Evolutionary conservation across 306 rosid genomes (phyloP).

Genomic region (Medicago lupulina): DNA sequence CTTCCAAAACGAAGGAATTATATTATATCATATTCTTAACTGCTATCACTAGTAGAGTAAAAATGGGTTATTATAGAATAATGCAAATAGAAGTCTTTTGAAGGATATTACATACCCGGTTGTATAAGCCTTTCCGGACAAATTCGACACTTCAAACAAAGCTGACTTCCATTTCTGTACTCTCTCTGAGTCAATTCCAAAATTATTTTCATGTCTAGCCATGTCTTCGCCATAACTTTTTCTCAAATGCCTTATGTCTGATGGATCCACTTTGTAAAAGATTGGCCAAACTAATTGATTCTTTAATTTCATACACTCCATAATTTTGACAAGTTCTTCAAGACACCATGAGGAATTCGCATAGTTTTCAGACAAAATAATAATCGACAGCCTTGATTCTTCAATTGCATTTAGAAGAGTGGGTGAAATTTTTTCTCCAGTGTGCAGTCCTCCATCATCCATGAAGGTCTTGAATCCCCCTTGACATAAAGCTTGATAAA

Average conservation of each 20-base stretch:
- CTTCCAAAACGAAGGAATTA: no score
- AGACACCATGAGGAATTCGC: conserved; percentile 33
- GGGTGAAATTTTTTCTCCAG: conserved; percentile 24
- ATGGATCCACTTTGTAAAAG: conserved; percentile 37
- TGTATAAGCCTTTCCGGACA: not conserved
- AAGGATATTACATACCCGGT: conserved; percentile 11
- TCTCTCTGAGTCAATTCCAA: not conserved
- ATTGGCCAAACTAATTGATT: conserved; percentile 32
- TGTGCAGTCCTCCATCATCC: conserved; percentile 7
- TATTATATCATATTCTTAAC: not conserved
- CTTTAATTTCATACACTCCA: conserved; percentile 18
- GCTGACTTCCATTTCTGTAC: conserved; percentile 34
- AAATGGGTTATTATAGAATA: not conserved
- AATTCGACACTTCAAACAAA: conserved; percentile 1
- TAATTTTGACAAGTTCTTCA: conserved; percentile 28
- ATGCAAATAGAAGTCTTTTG: not conserved
- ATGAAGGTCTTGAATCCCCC: conserved; percentile 32
- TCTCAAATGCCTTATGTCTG: conserved; percentile 3
- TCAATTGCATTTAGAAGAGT: conserved; percentile 16
- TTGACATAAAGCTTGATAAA: not conserved
- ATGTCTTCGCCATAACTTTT: not conserved
- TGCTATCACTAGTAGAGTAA: not conserved
- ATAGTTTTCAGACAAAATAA: conserved; percentile 30
- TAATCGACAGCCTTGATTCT: conserved; percentile 19
- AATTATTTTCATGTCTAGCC: not conserved